Conservation (phyloP, 176 grass and related monocot species). For the Eragrostis nindensis region DNA sequence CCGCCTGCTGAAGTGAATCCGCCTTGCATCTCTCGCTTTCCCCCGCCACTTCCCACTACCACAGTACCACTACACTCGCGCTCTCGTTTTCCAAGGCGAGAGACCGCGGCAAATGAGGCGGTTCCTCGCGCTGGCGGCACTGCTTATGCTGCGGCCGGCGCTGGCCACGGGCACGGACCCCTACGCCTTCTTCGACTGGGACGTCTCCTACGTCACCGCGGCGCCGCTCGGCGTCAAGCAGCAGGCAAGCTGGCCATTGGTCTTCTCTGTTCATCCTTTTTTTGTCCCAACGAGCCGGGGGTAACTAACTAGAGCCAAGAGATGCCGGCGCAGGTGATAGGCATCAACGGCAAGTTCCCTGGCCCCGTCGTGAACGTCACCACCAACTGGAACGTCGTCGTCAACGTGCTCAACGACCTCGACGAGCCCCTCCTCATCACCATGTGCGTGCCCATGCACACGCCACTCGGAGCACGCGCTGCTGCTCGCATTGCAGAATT, state of each 20-base stretch:
- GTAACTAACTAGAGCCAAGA: too few relatives aligned
- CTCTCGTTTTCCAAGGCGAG: background rate
- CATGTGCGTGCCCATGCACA: slow-evolving; percentile 33
- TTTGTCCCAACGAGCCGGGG: background rate
- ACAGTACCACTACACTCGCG: background rate
- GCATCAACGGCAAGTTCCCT: slow-evolving; percentile 81
- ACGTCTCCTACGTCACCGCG: slow-evolving; percentile 79
- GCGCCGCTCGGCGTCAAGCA: slow-evolving; percentile 82
- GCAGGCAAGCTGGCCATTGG: slow-evolving; percentile 43
- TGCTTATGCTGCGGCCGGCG: slow-evolving; percentile 23
- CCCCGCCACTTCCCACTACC: background rate
- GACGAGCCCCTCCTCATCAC: slow-evolving; percentile 86
- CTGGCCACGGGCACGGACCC: slow-evolving; percentile 59
- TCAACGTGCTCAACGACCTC: slow-evolving; percentile 88
- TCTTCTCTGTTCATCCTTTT: too few relatives aligned
- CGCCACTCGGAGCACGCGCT: background rate
- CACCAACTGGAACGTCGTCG: slow-evolving; percentile 93
- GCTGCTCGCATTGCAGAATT: background rate
- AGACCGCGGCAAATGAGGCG: slow-evolving; percentile 37
- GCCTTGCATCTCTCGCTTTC: slow-evolving; percentile 11
- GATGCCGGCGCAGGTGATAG: slow-evolving; percentile 68
- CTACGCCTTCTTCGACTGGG: slow-evolving; percentile 85
- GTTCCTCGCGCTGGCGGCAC: slow-evolving; percentile 6
- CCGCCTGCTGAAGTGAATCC: slow-evolving; percentile 9
- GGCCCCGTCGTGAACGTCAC: slow-evolving; percentile 72